Base-by-base conservation (phyloP, 345 rosid species). In the Eucalyptus polyanthemos region DNA sequence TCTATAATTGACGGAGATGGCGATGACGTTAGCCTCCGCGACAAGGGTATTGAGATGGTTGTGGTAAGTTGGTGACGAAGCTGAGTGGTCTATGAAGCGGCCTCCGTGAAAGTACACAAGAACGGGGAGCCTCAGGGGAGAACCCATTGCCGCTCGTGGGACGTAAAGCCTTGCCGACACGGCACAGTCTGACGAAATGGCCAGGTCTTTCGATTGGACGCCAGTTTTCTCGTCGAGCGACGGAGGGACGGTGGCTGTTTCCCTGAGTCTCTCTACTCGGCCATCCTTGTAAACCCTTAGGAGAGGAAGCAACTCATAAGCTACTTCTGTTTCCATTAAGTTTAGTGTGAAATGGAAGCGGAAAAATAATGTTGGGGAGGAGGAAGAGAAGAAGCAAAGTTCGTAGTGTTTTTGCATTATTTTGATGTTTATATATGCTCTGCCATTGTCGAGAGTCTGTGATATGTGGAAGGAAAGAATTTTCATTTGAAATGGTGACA, bases 61-160 rank as follows among this genome's bases (percentile, higher is more conserved):
- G 50, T 93, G 92, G 86, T 92, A 91, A 1, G 58, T 24, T 25
- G 93, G 86, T 12, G 89, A 92, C 49, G 60, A 44, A 15, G 95
- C 89, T 1, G 92, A 67, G 19, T 89, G 91, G 49, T 93, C 69
- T 65, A 54, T 62, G 54, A 93, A 91, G 17, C 88, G 93, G 17
- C 94, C 95, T 14, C 94, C 94, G 34, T 93, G 96, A 37, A 89
- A 92, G 80, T 93, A 93, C 29, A 93, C 88, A 4, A 93, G 87
- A 54, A 93, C 86, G 11, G 96, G 94, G 16, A 92, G 91, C 56
- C 89, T 93, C 37, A 45, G 88, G 58, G 89, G 86, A n/a, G 19
- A 65, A 86, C 7, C 87, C 88, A 29, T 45, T 12, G 45, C 49
- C 42, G 86, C 29, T 8, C 40, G 88, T 1, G 95, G 95, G 53